These are phyloP conservation scores for Yamadazyma conglobata DNA, from an alignment of 1,139 yeast genomes.

Conservation along the genomic window DNA sequence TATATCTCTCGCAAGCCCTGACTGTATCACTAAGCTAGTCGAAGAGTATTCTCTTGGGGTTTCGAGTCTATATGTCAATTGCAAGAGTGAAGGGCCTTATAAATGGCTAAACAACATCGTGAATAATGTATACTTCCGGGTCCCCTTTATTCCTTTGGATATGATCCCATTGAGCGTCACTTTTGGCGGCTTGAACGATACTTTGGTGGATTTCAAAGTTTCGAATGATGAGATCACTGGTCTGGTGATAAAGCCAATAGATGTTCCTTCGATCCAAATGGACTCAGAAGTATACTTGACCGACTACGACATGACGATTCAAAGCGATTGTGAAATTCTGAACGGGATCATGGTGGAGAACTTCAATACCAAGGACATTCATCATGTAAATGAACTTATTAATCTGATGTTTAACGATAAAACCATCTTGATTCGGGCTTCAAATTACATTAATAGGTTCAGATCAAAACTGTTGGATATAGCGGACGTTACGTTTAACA, in stretches of 20 bases:
- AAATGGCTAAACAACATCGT: slow-evolving; percentile 14
- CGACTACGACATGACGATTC: background rate
- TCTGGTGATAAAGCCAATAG: slow-evolving; percentile 1
- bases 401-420: no score
- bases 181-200: background rate
- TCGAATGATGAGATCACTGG: slow-evolving; percentile 2
- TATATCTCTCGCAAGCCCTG: background rate
- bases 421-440: no score
- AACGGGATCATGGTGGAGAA: slow-evolving; percentile 3
- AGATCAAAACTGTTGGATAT: no score
- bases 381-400: no score
- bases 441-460: no score
- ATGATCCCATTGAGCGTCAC: slow-evolving; percentile 1
- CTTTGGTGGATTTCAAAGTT: slow-evolving; percentile 2
- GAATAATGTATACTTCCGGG: slow-evolving; percentile 7
- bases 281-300: background rate
- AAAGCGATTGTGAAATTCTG: slow-evolving; percentile 1
- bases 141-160: slow-evolving; percentile 6
- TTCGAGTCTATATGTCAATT: background rate
- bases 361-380: slow-evolving; percentile 4
- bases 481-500: no score
- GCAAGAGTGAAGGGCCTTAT: slow-evolving; percentile 1
- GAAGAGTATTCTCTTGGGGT: slow-evolving; percentile 1
- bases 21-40: slow-evolving; percentile 5
- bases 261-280: slow-evolving; percentile 1